phyloP scores from a whole-genome alignment of 176 grass and related monocot species.

The Stipa capillata region DNA sequence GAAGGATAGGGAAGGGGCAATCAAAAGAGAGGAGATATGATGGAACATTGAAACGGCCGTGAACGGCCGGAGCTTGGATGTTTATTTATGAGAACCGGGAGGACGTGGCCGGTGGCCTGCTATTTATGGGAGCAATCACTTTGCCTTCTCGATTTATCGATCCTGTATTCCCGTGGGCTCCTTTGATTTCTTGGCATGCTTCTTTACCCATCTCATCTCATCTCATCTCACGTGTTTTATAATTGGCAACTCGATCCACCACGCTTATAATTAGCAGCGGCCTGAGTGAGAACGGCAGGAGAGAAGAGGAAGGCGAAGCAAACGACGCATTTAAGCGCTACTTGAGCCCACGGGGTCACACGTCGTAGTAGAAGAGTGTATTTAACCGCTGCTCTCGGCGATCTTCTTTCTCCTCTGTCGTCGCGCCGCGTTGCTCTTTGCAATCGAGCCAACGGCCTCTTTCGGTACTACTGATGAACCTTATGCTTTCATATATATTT shows the following conservation, averaged over 20 bases:
- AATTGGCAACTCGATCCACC: not conserved
- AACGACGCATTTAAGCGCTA: not conserved
- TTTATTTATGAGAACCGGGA: not conserved
- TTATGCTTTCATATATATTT: not conserved
- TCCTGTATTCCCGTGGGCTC: slow-evolving; percentile 1
- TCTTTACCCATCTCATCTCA: not conserved
- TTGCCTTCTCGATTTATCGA: not conserved
- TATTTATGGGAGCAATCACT: slow-evolving; percentile 19
- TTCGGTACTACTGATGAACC: not conserved
- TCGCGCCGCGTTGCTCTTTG: not conserved
- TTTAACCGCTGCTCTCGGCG: slow-evolving; percentile 1
- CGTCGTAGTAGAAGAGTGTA: not conserved
- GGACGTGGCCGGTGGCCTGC: not conserved
- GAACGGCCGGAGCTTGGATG: slow-evolving; percentile 14
- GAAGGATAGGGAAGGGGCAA: not conserved
- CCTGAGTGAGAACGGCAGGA: slow-evolving; percentile 18
- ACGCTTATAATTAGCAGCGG: slow-evolving; percentile 16
- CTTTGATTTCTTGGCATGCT: not conserved
- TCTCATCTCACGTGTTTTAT: not conserved
- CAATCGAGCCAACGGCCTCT: not conserved
- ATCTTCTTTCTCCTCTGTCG: not conserved
- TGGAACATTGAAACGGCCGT: slow-evolving; percentile 4
- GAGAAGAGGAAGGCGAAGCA: slow-evolving; percentile 14
- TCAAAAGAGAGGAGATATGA: not conserved
- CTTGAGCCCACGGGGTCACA: not conserved